Evolutionary conservation across 768 basidiomycete genomes (phyloP).

Genomic region (Suillus placidus): DNA sequence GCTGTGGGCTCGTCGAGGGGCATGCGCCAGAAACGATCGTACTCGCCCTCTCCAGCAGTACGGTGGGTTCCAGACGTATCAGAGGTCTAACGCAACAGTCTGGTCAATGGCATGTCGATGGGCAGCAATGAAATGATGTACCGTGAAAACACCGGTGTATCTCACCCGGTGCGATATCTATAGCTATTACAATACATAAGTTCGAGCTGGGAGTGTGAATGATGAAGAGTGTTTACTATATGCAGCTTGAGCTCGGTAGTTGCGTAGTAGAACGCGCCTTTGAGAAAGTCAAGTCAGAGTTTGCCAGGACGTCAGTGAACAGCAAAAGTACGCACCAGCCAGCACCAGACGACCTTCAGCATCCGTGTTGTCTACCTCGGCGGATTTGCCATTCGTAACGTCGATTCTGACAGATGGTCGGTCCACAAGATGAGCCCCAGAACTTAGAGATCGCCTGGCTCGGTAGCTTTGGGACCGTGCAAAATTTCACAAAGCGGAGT

Average conservation of each 20-base stretch:
- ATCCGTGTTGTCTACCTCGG: constrained; percentile 74
- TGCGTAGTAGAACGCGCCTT: constrained; percentile 84
- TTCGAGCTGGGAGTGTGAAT: not conserved
- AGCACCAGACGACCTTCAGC: constrained; percentile 81
- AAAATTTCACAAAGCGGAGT: too few species aligned
- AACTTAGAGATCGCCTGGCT: too few species aligned
- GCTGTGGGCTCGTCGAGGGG: constrained; percentile 84
- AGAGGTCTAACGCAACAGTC: constrained; percentile 51
- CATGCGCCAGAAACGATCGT: constrained; percentile 89
- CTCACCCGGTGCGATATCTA: constrained; percentile 73
- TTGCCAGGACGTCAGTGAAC: not conserved
- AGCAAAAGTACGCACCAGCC: constrained; percentile 47
- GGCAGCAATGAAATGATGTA: constrained; percentile 33
- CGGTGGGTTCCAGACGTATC: constrained; percentile 75
- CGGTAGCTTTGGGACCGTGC: too few species aligned
- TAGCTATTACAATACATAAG: constrained; percentile 44
- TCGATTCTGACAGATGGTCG: too few species aligned
- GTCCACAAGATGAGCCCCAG: too few species aligned
- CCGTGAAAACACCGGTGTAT: constrained; percentile 75
- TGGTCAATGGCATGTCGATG: not conserved
- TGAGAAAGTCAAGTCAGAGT: not conserved
- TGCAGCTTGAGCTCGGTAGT: constrained; percentile 77
- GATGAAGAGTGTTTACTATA: constrained; percentile 77
- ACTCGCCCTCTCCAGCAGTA: constrained; percentile 68
- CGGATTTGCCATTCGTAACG: too few species aligned